Evolutionary conservation across 2,329 filamentous ascomycete species (phyloP), one percentile per base, ranked within the genome.

Genomic region (Keithomyces neogunnii): DNA sequence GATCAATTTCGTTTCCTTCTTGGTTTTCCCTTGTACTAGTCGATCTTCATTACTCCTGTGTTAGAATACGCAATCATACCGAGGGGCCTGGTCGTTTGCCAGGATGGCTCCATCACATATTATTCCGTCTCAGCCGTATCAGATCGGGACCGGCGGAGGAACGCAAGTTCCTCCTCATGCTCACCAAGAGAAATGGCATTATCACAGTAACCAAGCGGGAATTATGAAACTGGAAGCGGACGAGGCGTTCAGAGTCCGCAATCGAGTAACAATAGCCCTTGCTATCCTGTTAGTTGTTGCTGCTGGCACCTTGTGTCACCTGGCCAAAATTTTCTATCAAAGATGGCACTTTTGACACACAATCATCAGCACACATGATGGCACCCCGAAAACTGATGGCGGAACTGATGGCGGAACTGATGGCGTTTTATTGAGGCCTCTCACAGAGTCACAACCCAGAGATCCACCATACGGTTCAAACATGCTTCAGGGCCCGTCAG

Each of bases 11-110:
- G 70, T 81, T 48, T 77, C 81, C 28, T 86, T 87, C 66, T 64
- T 88, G 42, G 19, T 45, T 86, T 56, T 86, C 84, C 2, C 76
- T 88, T 45, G 73, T 76, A 62, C 65, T 85, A 48, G 75, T 87
- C 43, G 83, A 87, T 68, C 69, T 75, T 48, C 73, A 73, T 52
- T 71, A 81, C 74, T 67, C 80, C 59, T 60, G 72, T 60, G 62
- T 73, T 65, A 73, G 82, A 66, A 69, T 68, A 49, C 67, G 67
- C 53, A 63, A 60, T 50, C 66, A 70, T 59, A 55, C 64, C 58
- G 57, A 64, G 47, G 61, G 55, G 49, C 50, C 53, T 39, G 57
- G 59, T 49, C 57, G 65, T 29, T 54, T 72, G 46, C 70, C 69
- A 4, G 49, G 49, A 9, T 76, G 71, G 73, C 59, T 76, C 46